Conservation (phyloP, 768 basidiomycete species). For the Tulasnella sp. region DNA sequence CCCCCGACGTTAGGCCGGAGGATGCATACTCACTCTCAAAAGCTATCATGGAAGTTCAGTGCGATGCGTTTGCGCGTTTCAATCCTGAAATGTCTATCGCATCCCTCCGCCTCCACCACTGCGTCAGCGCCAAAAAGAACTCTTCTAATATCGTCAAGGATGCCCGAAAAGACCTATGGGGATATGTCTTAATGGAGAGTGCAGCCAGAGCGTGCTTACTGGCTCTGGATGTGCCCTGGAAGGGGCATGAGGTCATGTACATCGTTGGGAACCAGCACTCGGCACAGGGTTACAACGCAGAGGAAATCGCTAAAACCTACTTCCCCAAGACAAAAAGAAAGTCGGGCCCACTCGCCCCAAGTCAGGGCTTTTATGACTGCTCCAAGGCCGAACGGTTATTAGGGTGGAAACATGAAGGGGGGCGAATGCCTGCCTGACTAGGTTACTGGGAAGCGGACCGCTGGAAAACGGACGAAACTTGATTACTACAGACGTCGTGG, state of each 20-base stretch:
- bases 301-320: conserved; percentile 17
- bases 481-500: neutral
- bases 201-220: conserved; percentile 21
- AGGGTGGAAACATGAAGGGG: conserved; percentile 23
- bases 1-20: conserved; percentile 5
- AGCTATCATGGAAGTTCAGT: conserved; percentile 21
- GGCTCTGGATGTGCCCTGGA: conserved; percentile 20
- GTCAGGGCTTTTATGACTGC: conserved; percentile 20
- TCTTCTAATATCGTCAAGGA: neutral
- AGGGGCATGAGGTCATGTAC: conserved; percentile 22
- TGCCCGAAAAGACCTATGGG: conserved; percentile 21
- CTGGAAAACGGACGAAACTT: neutral
- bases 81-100: conserved; percentile 22
- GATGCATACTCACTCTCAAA: conserved; percentile 23
- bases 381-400: conserved; percentile 20
- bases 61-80: conserved; percentile 13
- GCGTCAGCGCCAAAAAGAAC: neutral
- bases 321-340: conserved; percentile 20
- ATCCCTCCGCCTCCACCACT: conserved; percentile 22
- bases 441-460: conserved; percentile 7
- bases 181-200: conserved; percentile 6
- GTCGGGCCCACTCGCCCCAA: neutral
- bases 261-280: conserved; percentile 16
- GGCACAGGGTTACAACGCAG: conserved; percentile 14
- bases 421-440: conserved; percentile 5